Base-by-base conservation (phyloP, 2,329 filamentous ascomycete genomes). In the Trichoderma polysporum region DNA sequence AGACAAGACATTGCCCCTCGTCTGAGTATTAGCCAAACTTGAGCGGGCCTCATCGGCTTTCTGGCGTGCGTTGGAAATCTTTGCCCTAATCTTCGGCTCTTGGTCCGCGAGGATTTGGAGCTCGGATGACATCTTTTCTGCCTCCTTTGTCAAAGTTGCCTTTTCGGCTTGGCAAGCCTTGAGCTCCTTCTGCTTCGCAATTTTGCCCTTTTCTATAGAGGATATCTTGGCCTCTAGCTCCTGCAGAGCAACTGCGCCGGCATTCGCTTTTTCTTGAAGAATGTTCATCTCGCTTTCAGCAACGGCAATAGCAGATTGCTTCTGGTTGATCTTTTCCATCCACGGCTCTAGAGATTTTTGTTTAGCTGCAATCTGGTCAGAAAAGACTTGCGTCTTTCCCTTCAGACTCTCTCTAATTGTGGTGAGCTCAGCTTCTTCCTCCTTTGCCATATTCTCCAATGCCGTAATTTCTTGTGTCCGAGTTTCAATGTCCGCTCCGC, bases 241-340 rank as follows among this genome's bases (percentile, higher is more conserved):
- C 69, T 94, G 87, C 0, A 97, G 85, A 9, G 94, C 91, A 25
- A 93, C 90, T 8, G 91, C 90, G 4, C 94, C 93, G 35, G 94
- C 90, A 74, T 93, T 97, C 60, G 92, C 92, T 76, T 93, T 93
- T 76, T 99, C 95, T 47, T 88, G 87, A 8, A 99, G 85, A 66
- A 99, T 98, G 68, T 93, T 90, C 71, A 98, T 87, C 78, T 99
- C 94, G 77, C 93, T 97, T 76, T 97, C 92, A 1, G 95, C 93
- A 12, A 99, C 94, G 4, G 94, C 94, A 71, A 97, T 96, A 3
- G 91, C 89, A 0, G 94, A 97, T 75, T 95, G 91, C 78, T 97
- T 98, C 76, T 97, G 91, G 77, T 95, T 97, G 81, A 99, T 94
- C 80, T 95, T 98, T 71, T 93, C 93, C 72, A 91, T 94, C 95